A percentile compares a stretch with the other conserved stretches of the same genome.
Evolutionary conservation across 2,329 filamentous ascomycete genomes (phyloP).

Genomic region (Cladosporium austrohemisphaericum): DNA sequence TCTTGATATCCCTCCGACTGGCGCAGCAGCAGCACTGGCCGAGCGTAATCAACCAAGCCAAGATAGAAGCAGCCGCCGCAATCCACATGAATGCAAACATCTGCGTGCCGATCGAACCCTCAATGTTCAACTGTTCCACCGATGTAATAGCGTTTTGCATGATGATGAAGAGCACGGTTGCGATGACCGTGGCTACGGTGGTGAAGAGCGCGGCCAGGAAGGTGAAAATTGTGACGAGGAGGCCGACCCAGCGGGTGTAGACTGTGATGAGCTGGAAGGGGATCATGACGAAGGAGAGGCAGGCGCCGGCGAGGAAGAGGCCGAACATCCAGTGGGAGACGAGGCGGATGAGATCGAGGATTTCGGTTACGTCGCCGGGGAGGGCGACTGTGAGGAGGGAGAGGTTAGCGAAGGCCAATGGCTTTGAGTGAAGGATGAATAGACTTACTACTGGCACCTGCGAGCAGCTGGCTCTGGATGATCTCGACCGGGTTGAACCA

Average conservation of each 20-base stretch:
- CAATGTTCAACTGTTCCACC: constrained; percentile 72
- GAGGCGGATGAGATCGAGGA: constrained; percentile 69
- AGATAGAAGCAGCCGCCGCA: constrained; percentile 60
- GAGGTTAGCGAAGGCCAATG: constrained; percentile 23
- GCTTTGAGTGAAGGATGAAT: background rate
- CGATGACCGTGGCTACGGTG: constrained; percentile 67
- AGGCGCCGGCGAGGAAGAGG: constrained; percentile 70
- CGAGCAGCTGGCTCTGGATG: constrained; percentile 71
- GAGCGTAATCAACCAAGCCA: constrained; percentile 69
- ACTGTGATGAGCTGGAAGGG: constrained; percentile 57
- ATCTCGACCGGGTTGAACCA: constrained; percentile 91
- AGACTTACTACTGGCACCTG: constrained; percentile 69
- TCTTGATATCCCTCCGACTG: constrained; percentile 51
- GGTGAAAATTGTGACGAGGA: constrained; percentile 65
- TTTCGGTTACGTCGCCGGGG: constrained; percentile 67
- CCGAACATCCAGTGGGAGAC: constrained; percentile 85
- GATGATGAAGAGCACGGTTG: constrained; percentile 78
- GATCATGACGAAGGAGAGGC: constrained; percentile 69
- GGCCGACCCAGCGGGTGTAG: constrained; percentile 53
- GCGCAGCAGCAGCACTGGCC: constrained; percentile 75
- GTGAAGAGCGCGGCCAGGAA: constrained; percentile 65
- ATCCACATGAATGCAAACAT: constrained; percentile 94
- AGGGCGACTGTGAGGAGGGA: constrained; percentile 57
- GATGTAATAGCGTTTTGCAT: constrained; percentile 71
- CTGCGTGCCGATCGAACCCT: constrained; percentile 62